Conservation (phyloP, 1,284 basidiomycete genomes). For the Leccinum laetum region DNA sequence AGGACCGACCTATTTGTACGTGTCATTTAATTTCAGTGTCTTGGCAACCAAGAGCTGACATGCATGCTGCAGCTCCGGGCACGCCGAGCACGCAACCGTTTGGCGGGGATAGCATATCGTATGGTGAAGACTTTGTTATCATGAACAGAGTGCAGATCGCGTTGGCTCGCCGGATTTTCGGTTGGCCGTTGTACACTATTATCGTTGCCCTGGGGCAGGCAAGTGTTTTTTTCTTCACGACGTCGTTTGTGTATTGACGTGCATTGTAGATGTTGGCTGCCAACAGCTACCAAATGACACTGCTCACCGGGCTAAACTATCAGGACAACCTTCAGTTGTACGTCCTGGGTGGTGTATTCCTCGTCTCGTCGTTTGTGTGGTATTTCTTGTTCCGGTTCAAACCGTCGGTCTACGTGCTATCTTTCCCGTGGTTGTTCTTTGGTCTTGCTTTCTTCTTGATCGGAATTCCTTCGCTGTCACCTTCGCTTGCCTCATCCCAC, state of each 20-base stretch:
- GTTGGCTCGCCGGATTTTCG: too few relatives aligned
- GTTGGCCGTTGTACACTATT: too few relatives aligned
- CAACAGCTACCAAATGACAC: constrained; percentile 94
- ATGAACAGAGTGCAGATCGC: too few relatives aligned
- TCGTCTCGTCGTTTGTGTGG: constrained; percentile 85
- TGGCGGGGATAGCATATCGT: too few relatives aligned
- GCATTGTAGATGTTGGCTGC: constrained; percentile 67
- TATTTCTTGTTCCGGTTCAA: constrained; percentile 88
- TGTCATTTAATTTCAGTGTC: constrained; percentile 17
- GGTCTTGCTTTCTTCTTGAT: constrained; percentile 89
- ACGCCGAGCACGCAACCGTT: too few relatives aligned
- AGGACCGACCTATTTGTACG: constrained; percentile 66
- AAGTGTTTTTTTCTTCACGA: background rate
- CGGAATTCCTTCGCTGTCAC: constrained; percentile 77
- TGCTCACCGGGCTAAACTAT: constrained; percentile 84
- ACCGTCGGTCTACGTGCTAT: constrained; percentile 86
- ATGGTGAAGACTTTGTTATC: too few relatives aligned
- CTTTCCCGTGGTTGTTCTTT: constrained; percentile 88
- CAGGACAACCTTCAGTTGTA: constrained; percentile 84
- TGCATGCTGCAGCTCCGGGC: too few relatives aligned
- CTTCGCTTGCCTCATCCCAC: constrained; percentile 62
- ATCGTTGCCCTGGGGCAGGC: too few relatives aligned
- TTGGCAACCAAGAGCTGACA: too few relatives aligned
- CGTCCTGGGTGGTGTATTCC: constrained; percentile 84
- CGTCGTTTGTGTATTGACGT: constrained; percentile 4